These are phyloP conservation scores for Coemansia sp. DNA, from an alignment of 192 early-diverging fungal species.

Conservation along the genomic window DNA sequence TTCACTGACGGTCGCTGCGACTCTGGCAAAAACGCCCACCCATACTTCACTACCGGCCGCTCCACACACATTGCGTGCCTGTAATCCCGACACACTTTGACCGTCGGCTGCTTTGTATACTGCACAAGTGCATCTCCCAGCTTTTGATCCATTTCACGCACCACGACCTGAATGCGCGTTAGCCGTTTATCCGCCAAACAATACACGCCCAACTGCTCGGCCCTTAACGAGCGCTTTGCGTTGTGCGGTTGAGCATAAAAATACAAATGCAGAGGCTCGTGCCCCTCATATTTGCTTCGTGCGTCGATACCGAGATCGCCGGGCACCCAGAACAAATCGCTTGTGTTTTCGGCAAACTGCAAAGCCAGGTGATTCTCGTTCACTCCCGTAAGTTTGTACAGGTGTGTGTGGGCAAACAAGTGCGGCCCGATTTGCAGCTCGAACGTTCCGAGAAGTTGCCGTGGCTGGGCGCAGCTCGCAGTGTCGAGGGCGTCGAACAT, in stretches of 20 bases:
- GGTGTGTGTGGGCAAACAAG: constrained; percentile 49
- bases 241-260: constrained; percentile 1
- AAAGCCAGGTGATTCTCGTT: constrained; percentile 39
- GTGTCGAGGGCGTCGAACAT: constrained; percentile 26
- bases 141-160: not conserved
- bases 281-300: constrained; percentile 12
- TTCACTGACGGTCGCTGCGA: not conserved
- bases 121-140: constrained; percentile 13
- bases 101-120: constrained; percentile 10
- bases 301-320: constrained; percentile 56
- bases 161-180: constrained; percentile 23
- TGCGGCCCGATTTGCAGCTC: constrained; percentile 61
- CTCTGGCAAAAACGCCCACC: constrained; percentile 28
- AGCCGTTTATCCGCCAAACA: constrained; percentile 12
- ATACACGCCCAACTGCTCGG: constrained; percentile 9
- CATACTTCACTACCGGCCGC: constrained; percentile 23
- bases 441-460: constrained; percentile 23
- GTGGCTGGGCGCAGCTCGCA: not conserved
- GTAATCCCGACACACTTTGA: constrained; percentile 33
- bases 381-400: constrained; percentile 23
- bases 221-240: constrained; percentile 18
- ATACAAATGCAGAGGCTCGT: not conserved
- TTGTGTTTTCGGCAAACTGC: constrained; percentile 59
- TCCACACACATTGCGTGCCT: constrained; percentile 13
- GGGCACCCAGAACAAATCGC: constrained; percentile 57